These are phyloP conservation scores for Mercurialis annua DNA, from an alignment of 345 rosid species.

Conservation along the genomic window DNA sequence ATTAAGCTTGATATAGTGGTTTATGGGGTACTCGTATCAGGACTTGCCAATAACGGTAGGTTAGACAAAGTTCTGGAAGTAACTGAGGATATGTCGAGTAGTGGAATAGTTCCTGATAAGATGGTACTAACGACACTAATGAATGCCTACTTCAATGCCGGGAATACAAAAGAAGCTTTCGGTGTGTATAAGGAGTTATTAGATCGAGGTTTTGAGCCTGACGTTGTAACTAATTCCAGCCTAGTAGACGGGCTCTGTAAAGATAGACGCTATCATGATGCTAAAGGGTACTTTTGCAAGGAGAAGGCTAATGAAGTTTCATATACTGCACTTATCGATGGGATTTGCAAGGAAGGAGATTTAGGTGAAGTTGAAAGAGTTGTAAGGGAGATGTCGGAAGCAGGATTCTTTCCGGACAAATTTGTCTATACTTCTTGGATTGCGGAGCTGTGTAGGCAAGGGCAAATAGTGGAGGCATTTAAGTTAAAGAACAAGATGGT, in stretches of 20 bases:
- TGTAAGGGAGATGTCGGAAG: constrained; percentile 31
- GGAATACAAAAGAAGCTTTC: constrained; percentile 31
- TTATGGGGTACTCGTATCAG: constrained; percentile 36
- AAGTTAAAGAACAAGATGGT: constrained; percentile 42
- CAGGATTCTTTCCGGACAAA: constrained; percentile 41
- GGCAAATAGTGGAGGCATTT: constrained; percentile 41
- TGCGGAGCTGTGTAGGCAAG: constrained; percentile 43
- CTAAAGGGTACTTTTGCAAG: constrained; percentile 36
- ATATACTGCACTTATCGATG: constrained; percentile 40
- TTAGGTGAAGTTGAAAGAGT: constrained; percentile 41
- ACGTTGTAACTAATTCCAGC: constrained; percentile 39
- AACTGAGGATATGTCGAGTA: constrained; percentile 29
- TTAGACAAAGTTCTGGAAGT: constrained; percentile 26
- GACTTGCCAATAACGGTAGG: constrained; percentile 37
- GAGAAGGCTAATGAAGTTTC: constrained; percentile 41
- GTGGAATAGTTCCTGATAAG: constrained; percentile 36
- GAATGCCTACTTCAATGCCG: constrained; percentile 39
- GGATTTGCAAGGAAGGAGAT: constrained; percentile 36
- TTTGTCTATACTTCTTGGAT: constrained; percentile 50
- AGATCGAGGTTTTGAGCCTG: constrained; percentile 37
- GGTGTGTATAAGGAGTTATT: constrained; percentile 20
- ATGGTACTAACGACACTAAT: constrained; percentile 38
- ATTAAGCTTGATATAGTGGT: constrained; percentile 34
- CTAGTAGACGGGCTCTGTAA: constrained; percentile 45
- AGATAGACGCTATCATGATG: constrained; percentile 33